Percentiles rank a stretch among this genome's conserved stretches.
phyloP scores from a whole-genome alignment of 2,329 filamentous ascomycete species.

The Akanthomyces uredinophilus region DNA sequence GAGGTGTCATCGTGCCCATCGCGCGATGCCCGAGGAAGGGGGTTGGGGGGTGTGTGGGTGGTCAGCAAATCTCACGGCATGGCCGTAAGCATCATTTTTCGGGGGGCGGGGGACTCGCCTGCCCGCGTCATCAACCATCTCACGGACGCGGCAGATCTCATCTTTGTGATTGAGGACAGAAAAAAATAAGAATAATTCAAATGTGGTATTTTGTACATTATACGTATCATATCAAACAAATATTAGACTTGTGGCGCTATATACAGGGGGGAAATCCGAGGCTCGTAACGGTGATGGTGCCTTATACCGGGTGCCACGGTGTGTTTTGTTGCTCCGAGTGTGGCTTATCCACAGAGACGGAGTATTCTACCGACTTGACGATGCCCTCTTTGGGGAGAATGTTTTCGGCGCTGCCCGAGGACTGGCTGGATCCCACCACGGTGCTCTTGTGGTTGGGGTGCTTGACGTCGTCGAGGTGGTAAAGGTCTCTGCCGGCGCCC shows the following conservation, averaged over 20 bases:
- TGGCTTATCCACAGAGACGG: slow-evolving; percentile 30
- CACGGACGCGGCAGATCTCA: not conserved
- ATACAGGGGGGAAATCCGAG: not conserved
- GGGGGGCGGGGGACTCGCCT: not conserved
- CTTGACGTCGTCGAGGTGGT: slow-evolving; percentile 34
- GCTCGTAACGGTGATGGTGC: not conserved
- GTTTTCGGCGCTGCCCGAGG: slow-evolving; percentile 33
- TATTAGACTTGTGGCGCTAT: slow-evolving; percentile 1
- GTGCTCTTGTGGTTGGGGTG: slow-evolving; percentile 25
- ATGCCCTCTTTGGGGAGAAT: slow-evolving; percentile 33
- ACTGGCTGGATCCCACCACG: slow-evolving; percentile 24
- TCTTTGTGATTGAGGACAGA: not conserved
- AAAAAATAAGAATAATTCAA: too few species aligned
- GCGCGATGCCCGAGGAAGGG: not conserved
- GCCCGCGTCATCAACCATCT: not conserved
- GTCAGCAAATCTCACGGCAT: slow-evolving; percentile 9
- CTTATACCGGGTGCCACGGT: slow-evolving; percentile 8
- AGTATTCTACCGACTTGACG: slow-evolving; percentile 39
- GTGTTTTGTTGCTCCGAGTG: slow-evolving; percentile 6
- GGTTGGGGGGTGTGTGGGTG: too few species aligned
- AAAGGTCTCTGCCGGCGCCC: slow-evolving; percentile 25
- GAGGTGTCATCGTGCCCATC: not conserved
- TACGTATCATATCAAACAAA: not conserved
- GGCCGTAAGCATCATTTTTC: not conserved
- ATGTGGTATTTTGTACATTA: not conserved